These are phyloP conservation scores for Pythium monospermum DNA, from an alignment of 352 stramenopile species.

Conservation along the genomic window DNA sequence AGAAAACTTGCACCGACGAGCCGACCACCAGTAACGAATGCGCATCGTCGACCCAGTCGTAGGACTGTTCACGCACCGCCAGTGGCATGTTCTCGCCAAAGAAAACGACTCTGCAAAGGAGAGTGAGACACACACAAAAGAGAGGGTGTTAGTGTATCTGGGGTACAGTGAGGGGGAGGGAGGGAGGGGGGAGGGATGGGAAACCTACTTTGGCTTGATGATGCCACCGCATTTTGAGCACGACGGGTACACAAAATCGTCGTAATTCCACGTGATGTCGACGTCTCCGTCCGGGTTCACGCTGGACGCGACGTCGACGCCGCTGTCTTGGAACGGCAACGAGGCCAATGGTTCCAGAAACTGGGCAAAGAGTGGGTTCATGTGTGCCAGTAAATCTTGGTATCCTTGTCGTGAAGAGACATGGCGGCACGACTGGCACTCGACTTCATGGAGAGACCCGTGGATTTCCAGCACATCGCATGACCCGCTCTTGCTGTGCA, in stretches of 20 bases:
- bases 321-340: conserved; percentile 30
- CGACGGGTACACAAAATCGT: conserved; percentile 73
- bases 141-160: not conserved
- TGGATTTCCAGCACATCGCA: conserved; percentile 93
- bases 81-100: conserved; percentile 95
- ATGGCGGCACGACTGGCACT: conserved; percentile 68
- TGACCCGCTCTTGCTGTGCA: conserved; percentile 91
- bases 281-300: conserved; percentile 94
- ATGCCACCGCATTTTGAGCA: conserved; percentile 75
- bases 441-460: conserved; percentile 87
- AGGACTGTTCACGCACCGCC: conserved; percentile 57
- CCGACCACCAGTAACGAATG: conserved; percentile 92
- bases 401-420: conserved; percentile 74
- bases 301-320: conserved; percentile 67
- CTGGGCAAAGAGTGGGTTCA: conserved; percentile 70
- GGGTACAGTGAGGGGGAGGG: too few relatives aligned
- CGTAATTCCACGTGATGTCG: conserved; percentile 80
- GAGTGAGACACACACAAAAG: not conserved
- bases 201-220: conserved; percentile 65
- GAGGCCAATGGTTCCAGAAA: conserved; percentile 36
- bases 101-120: conserved; percentile 89
- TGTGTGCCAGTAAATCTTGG: conserved; percentile 71
- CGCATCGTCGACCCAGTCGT: conserved; percentile 68
- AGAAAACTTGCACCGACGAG: conserved; percentile 93
- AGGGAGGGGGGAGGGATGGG: too few relatives aligned